phyloP scores from a whole-genome alignment of 352 stramenopile genomes.

The Thraustochytrium sp. region DNA sequence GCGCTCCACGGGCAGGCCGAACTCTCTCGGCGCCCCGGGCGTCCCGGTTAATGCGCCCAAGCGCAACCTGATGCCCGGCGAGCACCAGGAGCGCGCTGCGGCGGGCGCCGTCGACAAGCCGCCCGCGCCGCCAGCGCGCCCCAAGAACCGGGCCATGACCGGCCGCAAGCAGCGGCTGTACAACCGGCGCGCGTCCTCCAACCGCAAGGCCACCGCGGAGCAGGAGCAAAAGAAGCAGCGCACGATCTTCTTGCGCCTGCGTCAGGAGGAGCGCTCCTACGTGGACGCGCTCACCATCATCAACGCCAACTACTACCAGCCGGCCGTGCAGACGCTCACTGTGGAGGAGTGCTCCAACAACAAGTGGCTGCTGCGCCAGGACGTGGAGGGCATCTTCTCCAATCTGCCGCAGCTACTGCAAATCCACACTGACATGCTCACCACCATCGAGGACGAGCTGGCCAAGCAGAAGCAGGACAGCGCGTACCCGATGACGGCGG shows the following conservation, averaged over 20 bases:
- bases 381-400: constrained; percentile 26
- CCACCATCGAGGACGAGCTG: neutral
- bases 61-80: no score
- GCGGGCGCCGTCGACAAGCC: no score
- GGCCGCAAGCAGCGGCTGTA: neutral
- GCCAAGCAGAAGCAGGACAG: constrained; percentile 11
- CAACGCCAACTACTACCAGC: constrained; percentile 21
- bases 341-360: neutral
- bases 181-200: neutral
- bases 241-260: constrained; percentile 24
- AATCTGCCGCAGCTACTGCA: constrained; percentile 20
- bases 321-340: neutral
- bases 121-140: no score
- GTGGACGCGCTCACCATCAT: constrained; percentile 30
- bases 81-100: no score
- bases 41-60: no score
- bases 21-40: no score
- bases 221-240: constrained; percentile 22
- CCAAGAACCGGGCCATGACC: constrained; percentile 10
- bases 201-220: neutral
- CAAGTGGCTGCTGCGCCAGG: neutral
- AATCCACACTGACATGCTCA: neutral
- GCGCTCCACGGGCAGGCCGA: neutral
- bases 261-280: constrained; percentile 28
- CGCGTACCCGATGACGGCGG: neutral